Conservation (phyloP, 1,139 yeast species). For the Zygoascus hellenicus region DNA sequence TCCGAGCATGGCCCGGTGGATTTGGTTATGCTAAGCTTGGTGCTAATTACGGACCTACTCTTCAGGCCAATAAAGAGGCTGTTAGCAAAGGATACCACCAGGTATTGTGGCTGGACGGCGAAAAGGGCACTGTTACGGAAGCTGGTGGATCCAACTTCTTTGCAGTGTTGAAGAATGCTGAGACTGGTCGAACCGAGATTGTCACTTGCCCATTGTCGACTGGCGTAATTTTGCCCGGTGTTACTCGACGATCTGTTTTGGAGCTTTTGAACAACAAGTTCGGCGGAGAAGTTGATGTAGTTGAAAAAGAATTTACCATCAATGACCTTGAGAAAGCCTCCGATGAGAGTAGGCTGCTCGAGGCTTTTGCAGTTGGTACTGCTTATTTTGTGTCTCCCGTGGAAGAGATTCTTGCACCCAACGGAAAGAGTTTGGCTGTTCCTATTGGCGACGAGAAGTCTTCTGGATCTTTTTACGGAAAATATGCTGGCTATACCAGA, state of each 20-base stretch:
- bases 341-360: conserved; percentile 37
- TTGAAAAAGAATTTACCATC: conserved; percentile 38
- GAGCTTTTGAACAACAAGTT: conserved; percentile 32
- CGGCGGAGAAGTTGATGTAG: conserved; percentile 31
- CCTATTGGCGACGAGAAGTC: conserved; percentile 32
- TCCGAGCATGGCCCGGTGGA: conserved; percentile 47
- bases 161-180: conserved; percentile 35
- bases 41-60: conserved; percentile 44
- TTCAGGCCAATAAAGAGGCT: conserved; percentile 37
- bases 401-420: conserved; percentile 33
- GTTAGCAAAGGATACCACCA: conserved; percentile 38
- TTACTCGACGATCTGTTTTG: conserved; percentile 41
- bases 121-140: conserved; percentile 38
- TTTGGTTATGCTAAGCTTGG: conserved; percentile 43
- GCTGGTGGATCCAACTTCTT: conserved; percentile 46
- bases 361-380: conserved; percentile 43
- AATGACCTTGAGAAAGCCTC: conserved; percentile 36
- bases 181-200: conserved; percentile 36
- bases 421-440: conserved; percentile 34
- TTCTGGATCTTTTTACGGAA: conserved; percentile 26
- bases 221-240: conserved; percentile 43
- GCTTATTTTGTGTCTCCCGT: conserved; percentile 42
- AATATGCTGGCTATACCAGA: conserved; percentile 32
- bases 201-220: conserved; percentile 40
- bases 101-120: conserved; percentile 43